phyloP scores from a whole-genome alignment of 331 rosid genomes.

The Stylosanthes scabra region DNA sequence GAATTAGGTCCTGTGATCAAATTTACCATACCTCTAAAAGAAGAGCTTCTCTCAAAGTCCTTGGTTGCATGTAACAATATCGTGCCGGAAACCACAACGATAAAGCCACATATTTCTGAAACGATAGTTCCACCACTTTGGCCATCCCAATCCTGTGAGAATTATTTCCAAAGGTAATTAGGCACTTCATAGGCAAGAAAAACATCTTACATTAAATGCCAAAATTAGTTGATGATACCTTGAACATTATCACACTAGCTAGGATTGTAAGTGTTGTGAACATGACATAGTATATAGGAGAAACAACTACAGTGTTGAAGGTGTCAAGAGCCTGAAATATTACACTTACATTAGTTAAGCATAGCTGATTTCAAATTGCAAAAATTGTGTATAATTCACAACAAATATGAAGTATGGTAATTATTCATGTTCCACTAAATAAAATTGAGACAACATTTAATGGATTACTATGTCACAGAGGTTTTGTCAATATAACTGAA shows the following conservation, averaged over 20 bases:
- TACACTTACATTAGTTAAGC: too few relatives aligned
- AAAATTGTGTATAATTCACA: too few relatives aligned
- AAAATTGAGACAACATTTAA: not conserved
- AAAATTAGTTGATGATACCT: too few relatives aligned
- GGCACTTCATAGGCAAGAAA: constrained; percentile 1
- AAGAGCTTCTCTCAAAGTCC: constrained; percentile 76
- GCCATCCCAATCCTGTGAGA: constrained; percentile 83
- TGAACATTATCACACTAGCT: too few relatives aligned
- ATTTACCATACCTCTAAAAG: constrained; percentile 66
- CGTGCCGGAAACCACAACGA: constrained; percentile 83
- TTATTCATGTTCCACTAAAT: too few relatives aligned
- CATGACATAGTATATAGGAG: too few relatives aligned
- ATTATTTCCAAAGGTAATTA: constrained; percentile 30
- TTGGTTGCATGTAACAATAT: constrained; percentile 70
- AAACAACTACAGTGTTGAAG: too few relatives aligned
- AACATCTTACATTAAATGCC: constrained; percentile 3
- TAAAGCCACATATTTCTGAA: constrained; percentile 87
- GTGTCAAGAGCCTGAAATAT: too few relatives aligned
- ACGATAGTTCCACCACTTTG: constrained; percentile 64
- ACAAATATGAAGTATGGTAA: too few relatives aligned
- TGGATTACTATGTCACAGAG: not conserved
- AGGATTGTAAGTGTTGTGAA: too few relatives aligned
- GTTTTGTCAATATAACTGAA: not conserved
- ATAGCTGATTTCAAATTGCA: too few relatives aligned
- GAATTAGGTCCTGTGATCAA: constrained; percentile 21